Evolutionary conservation across 129 eudicot genomes (phyloP), one percentile per base, ranked within the genome.

Genomic region (Deinandra increscens): DNA sequence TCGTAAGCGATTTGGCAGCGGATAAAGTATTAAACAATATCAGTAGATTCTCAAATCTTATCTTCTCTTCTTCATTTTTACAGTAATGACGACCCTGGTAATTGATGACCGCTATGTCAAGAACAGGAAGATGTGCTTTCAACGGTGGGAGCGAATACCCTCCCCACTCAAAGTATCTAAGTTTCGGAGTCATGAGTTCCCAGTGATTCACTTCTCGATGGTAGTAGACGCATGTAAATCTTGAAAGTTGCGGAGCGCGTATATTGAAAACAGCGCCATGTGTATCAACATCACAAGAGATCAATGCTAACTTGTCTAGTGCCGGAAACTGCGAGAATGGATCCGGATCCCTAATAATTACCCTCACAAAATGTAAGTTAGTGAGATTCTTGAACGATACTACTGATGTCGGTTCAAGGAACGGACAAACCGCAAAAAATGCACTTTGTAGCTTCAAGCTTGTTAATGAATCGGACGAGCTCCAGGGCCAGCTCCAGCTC

Each of bases 271-370:
- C 18, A 9, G 26, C 9, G 5, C 42, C 23, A 12, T 18, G 0
- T 11, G 20, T 37, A 3, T 7, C 7, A 41, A 55, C 0, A 4
- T 5, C 12, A 46, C 69, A 72, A 34, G 19, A 0, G 7, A 11
- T 1, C 17, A 72, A 12, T 10, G 15, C 38, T 66, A 72, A 49
- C 14, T 37, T 72, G 23, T 61, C 29, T 43, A 46, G 51, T 7
- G 13, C 64, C 5, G 60, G 76, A 33, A 59, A 71, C 61, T 10
- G 19, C 10, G 70, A 48, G 23, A 72, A 72, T 11, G 77, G 49
- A 1, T 31, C 60, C 6, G 34, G 17, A 72, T 20, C 20, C 14
- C 7, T 37, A 2, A 72, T 34, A 13, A 48, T 4, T 17, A 7
- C 50, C 13, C 29, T 7, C 8, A 12, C 5, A 1, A 72, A 63